Conservation (phyloP, 148 eudicot species). For the Camellia japonica region DNA sequence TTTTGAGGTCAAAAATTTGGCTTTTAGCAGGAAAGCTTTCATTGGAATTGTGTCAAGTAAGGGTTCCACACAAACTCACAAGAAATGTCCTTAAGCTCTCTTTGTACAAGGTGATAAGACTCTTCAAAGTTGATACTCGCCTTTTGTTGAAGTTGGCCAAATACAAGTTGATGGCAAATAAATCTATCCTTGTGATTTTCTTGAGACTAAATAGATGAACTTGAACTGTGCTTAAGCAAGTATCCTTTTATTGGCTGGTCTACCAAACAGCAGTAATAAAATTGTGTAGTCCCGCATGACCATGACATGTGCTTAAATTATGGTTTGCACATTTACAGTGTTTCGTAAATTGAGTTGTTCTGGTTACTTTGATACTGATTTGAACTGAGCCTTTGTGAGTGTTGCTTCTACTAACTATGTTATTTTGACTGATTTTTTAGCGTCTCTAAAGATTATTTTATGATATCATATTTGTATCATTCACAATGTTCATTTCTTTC, state of each 20-base stretch:
- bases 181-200: not conserved
- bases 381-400: not conserved
- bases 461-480: not conserved
- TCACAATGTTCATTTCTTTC: slow-evolving; percentile 3
- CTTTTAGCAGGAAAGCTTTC: not conserved
- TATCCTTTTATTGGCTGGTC: not conserved
- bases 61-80: not conserved
- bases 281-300: not conserved
- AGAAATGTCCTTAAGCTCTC: not conserved
- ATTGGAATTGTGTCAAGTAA: not conserved
- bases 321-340: not conserved
- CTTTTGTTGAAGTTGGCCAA: not conserved
- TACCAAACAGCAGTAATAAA: not conserved
- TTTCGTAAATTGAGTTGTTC: not conserved
- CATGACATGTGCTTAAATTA: not conserved
- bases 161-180: not conserved
- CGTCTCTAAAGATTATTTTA: not conserved
- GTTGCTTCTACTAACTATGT: not conserved
- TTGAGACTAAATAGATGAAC: not conserved
- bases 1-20: not conserved
- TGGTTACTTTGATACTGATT: not conserved
- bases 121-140: not conserved
- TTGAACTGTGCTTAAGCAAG: not conserved
- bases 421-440: not conserved
- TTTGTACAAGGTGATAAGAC: not conserved